phyloP scores from a whole-genome alignment of 805 yeast genomes.

The Peterozyma xylosa region DNA sequence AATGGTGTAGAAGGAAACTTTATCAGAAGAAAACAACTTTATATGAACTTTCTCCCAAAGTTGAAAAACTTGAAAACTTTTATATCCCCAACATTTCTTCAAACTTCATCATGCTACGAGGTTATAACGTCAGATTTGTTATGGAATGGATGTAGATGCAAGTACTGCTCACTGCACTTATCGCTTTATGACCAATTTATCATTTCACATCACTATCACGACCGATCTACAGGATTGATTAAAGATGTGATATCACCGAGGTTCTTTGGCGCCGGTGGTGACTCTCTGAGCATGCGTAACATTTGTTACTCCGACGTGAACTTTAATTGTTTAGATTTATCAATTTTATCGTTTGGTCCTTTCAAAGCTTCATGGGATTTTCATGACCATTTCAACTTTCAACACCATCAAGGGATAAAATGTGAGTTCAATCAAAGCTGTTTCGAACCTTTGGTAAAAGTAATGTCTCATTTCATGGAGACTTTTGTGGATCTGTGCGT shows the following conservation, averaged over 20 bases:
- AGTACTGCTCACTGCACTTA: slow-evolving; percentile 39
- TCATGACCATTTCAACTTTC: slow-evolving; percentile 35
- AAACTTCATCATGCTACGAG: slow-evolving; percentile 60
- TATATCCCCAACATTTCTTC: slow-evolving; percentile 52
- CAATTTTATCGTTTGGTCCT: slow-evolving; percentile 23
- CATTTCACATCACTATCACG: slow-evolving; percentile 57
- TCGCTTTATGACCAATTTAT: slow-evolving; percentile 51
- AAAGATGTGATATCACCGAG: slow-evolving; percentile 57
- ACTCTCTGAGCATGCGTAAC: slow-evolving; percentile 29
- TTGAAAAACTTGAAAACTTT: slow-evolving; percentile 33
- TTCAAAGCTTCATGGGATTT: slow-evolving; percentile 34
- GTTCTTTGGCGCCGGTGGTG: slow-evolving; percentile 45
- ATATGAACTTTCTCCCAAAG: slow-evolving; percentile 38
- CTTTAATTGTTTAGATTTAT: slow-evolving; percentile 21
- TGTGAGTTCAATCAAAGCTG: slow-evolving; percentile 38
- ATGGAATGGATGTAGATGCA: slow-evolving; percentile 75
- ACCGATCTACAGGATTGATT: slow-evolving; percentile 32
- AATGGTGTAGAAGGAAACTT: slow-evolving; percentile 76
- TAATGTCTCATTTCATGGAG: slow-evolving; percentile 39
- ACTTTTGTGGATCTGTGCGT: slow-evolving; percentile 30
- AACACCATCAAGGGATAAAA: slow-evolving; percentile 20
- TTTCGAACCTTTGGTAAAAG: slow-evolving; percentile 30
- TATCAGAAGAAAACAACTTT: slow-evolving; percentile 47
- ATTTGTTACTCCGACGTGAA: slow-evolving; percentile 13
- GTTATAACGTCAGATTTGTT: slow-evolving; percentile 59